phyloP scores from a whole-genome alignment of 805 yeast genomes.

The Starmera quercuum region DNA sequence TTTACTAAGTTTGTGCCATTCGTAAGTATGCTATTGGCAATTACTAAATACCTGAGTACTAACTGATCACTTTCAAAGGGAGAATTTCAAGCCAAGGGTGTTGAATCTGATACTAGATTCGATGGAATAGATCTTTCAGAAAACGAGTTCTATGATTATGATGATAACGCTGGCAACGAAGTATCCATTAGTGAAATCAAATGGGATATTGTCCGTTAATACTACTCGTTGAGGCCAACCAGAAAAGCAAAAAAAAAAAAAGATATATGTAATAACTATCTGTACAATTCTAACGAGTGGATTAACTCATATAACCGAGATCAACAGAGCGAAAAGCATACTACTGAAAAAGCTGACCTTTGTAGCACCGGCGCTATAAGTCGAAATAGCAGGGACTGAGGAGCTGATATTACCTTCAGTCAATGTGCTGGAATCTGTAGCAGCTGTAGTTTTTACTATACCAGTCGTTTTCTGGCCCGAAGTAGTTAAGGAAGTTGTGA shows the following conservation, averaged over 20 bases:
- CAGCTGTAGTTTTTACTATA: too few relatives aligned
- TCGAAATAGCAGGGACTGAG: too few relatives aligned
- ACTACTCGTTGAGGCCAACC: too few relatives aligned
- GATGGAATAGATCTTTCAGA: conserved; percentile 65
- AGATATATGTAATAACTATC: neutral
- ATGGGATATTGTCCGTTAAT: conserved; percentile 52
- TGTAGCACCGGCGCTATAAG: too few relatives aligned
- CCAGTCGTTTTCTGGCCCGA: too few relatives aligned
- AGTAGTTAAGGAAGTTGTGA: too few relatives aligned
- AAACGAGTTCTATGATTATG: conserved; percentile 93
- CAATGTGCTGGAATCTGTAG: too few relatives aligned
- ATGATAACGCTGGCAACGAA: conserved; percentile 73
- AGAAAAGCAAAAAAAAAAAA: neutral
- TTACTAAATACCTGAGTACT: neutral
- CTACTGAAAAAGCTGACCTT: too few relatives aligned
- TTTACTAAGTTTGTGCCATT: conserved; percentile 59
- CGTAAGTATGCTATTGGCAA: conserved; percentile 6
- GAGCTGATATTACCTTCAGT: too few relatives aligned
- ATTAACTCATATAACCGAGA: too few relatives aligned
- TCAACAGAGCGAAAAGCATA: too few relatives aligned
- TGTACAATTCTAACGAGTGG: too few relatives aligned
- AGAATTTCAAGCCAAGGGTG: conserved; percentile 46
- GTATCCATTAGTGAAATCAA: conserved; percentile 70
- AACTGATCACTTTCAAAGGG: conserved; percentile 36
- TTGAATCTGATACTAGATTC: conserved; percentile 43